phyloP scores from a whole-genome alignment of 1,139 yeast genomes.

The Yamadazyma triangularis region DNA sequence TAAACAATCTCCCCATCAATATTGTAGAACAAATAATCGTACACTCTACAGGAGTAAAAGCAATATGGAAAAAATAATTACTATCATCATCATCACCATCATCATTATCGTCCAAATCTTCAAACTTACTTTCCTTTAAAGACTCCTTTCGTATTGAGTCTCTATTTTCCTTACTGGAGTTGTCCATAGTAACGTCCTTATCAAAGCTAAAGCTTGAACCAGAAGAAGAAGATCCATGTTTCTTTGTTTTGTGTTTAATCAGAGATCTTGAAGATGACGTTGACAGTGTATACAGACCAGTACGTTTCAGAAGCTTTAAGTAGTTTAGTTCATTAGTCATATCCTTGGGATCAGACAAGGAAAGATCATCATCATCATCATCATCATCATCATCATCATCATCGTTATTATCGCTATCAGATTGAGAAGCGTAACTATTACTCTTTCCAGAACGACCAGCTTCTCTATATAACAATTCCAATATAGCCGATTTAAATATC shows the following conservation, averaged over 20 bases:
- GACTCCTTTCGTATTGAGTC: too few relatives aligned
- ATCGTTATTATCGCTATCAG: too few relatives aligned
- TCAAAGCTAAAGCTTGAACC: constrained; percentile 12
- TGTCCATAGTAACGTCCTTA: constrained; percentile 22
- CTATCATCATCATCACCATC: constrained; percentile 10
- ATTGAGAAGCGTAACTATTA: too few relatives aligned
- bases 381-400: constrained; percentile 12
- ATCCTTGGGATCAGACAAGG: too few relatives aligned
- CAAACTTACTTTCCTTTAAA: too few relatives aligned
- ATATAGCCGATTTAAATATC: constrained; percentile 45
- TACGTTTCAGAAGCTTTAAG: constrained; percentile 3
- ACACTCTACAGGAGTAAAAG: constrained; percentile 54
- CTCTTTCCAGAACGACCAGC: constrained; percentile 8
- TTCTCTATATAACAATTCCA: constrained; percentile 32
- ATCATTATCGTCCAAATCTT: constrained; percentile 16
- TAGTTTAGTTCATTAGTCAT: constrained; percentile 2
- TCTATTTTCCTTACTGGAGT: constrained; percentile 17
- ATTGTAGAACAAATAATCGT: constrained; percentile 49
- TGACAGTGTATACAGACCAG: constrained; percentile 5
- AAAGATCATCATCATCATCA: constrained; percentile 1
- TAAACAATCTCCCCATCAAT: constrained; percentile 33
- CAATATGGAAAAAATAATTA: constrained; percentile 43
- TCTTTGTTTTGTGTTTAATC: constrained; percentile 4
- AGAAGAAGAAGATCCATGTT: constrained; percentile 11
- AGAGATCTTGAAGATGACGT: constrained; percentile 2